Conservation (phyloP, 2,329 filamentous ascomycete genomes). For the Claviceps citrina region DNA sequence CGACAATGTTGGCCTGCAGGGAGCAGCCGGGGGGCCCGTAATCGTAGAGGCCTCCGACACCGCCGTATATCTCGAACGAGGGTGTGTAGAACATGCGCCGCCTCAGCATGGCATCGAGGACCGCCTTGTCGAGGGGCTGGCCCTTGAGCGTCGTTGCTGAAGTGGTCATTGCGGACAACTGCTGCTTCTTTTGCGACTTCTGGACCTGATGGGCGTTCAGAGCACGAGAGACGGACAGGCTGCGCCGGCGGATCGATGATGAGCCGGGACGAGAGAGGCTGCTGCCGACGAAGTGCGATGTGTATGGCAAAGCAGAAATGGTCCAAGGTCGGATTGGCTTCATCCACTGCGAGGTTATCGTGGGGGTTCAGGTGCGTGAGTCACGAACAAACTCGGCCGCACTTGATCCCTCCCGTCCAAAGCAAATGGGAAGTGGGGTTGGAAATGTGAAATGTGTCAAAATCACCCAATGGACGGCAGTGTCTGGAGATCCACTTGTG, state of each 20-base stretch:
- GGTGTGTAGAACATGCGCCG: conserved; percentile 90
- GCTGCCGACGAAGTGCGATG: conserved; percentile 4
- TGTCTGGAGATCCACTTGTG: background rate
- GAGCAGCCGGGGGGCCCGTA: conserved; percentile 82
- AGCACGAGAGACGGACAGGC: conserved; percentile 16
- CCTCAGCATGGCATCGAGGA: conserved; percentile 72
- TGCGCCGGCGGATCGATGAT: conserved; percentile 11
- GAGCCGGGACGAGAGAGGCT: conserved; percentile 9
- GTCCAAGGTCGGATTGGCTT: conserved; percentile 12
- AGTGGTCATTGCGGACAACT: conserved; percentile 27
- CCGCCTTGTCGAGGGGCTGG: conserved; percentile 69
- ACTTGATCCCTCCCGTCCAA: conserved; percentile 5
- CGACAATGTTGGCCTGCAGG: conserved; percentile 75
- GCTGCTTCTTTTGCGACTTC: conserved; percentile 12
- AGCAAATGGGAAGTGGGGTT: conserved; percentile 10
- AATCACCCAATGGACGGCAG: background rate
- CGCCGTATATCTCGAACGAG: conserved; percentile 88
- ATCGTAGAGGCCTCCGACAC: conserved; percentile 79
- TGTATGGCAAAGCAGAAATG: conserved; percentile 5
- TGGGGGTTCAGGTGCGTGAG: conserved; percentile 12
- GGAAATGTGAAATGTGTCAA: conserved; percentile 6
- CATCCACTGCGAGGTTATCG: conserved; percentile 13
- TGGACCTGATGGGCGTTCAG: conserved; percentile 16
- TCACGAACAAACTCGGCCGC: conserved; percentile 14
- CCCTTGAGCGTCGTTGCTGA: conserved; percentile 67